Evolutionary conservation across 192 early-diverging fungal species (phyloP).

Genomic region (Linderina pennispora): DNA sequence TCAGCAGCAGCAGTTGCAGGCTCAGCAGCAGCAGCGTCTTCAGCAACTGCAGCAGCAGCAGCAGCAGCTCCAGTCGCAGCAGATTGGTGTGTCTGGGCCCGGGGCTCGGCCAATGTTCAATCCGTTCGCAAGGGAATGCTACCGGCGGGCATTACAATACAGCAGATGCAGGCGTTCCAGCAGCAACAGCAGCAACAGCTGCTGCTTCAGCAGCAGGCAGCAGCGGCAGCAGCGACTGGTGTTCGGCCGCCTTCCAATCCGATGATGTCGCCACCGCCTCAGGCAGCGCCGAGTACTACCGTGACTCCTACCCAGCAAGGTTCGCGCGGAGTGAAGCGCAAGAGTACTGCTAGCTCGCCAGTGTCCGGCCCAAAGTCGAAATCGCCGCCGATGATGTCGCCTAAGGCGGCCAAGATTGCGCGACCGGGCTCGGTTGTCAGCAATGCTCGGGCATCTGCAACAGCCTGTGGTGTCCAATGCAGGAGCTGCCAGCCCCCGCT

Average conservation of each 20-base stretch:
- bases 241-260: slow-evolving; percentile 16
- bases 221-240: slow-evolving; percentile 1
- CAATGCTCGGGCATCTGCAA: background rate
- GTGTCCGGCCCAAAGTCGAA: slow-evolving; percentile 12
- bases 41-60: slow-evolving; percentile 5
- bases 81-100: too few relatives aligned
- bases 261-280: slow-evolving; percentile 18
- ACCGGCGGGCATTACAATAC: background rate
- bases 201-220: slow-evolving; percentile 4
- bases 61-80: slow-evolving; percentile 4
- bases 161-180: background rate
- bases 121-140: background rate
- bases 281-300: background rate
- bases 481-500: background rate
- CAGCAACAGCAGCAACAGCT: background rate
- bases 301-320: too few relatives aligned
- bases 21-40: slow-evolving; percentile 15
- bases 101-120: too few relatives aligned
- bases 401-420: slow-evolving; percentile 2
- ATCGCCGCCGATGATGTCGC: slow-evolving; percentile 30
- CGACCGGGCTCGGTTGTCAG: slow-evolving; percentile 12
- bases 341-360: slow-evolving; percentile 40
- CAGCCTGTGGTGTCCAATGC: background rate
- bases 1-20: slow-evolving; percentile 3
- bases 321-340: slow-evolving; percentile 39